phyloP scores from a whole-genome alignment of 2,329 filamentous ascomycete genomes.

The Cercospora berteroae region DNA sequence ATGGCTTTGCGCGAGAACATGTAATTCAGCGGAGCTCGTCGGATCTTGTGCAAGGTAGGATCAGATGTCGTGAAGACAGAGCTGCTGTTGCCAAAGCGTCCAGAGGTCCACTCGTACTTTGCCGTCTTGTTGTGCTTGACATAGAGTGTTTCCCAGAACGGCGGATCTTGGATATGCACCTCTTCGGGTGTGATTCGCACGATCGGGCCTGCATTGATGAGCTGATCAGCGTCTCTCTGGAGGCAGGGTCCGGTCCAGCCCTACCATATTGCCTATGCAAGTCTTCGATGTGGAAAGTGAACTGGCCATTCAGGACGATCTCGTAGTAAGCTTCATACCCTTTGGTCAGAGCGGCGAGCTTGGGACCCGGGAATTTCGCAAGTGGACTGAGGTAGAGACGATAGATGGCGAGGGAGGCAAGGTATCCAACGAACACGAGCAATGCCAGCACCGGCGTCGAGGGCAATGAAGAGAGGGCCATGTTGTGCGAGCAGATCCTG shows the following conservation, averaged over 20 bases:
- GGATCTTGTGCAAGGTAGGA: constrained; percentile 15
- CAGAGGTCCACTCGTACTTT: constrained; percentile 21
- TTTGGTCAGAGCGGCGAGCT: constrained; percentile 30
- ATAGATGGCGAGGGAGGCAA: constrained; percentile 24
- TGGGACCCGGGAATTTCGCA: constrained; percentile 33
- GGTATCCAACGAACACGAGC: constrained; percentile 14
- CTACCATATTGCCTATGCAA: constrained; percentile 33
- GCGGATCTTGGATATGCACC: constrained; percentile 45
- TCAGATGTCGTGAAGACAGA: constrained; percentile 23
- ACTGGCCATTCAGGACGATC: constrained; percentile 29
- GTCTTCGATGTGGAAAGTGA: constrained; percentile 29
- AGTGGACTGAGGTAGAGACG: constrained; percentile 30
- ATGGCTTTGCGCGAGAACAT: constrained; percentile 25
- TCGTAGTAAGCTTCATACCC: constrained; percentile 36
- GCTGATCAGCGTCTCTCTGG: background rate
- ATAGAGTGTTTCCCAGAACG: constrained; percentile 23
- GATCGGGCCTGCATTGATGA: constrained; percentile 22
- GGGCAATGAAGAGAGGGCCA: constrained; percentile 11
- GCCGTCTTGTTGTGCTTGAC: constrained; percentile 29
- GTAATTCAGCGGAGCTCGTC: constrained; percentile 21
- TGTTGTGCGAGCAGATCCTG: background rate
- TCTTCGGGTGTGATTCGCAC: constrained; percentile 43
- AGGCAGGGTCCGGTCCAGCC: background rate
- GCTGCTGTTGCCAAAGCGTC: constrained; percentile 20
- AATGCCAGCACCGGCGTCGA: constrained; percentile 11